Base-by-base conservation (phyloP, 1,139 yeast species). In the Taiozyma sp. region DNA sequence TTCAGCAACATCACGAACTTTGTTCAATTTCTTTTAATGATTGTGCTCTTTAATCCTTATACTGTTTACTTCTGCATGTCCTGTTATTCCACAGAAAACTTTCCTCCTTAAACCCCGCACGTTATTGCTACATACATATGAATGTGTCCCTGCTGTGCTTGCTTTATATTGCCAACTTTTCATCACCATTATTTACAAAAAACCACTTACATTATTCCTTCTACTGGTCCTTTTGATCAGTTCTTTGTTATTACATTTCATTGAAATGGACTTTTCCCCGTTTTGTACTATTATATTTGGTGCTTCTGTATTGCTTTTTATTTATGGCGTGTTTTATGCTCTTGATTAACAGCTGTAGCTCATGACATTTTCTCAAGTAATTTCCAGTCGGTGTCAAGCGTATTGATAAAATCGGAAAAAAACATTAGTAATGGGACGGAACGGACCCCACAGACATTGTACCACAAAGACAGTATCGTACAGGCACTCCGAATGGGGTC, bases 211-310 rank as follows among this genome's bases (percentile, higher is more conserved):
- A 32, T 32, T 32, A 38, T 19, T 19, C 23, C 19, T 38, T 38
- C 41, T 19, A 13, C 14, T 38, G 23, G 24, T 19, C 24, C 13
- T 16, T 38, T 38, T 38, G 41, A 7, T 8, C 24, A n/a, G 36
- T 32, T 32, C 36, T n/a, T 58, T 63, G 48, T 64, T 64, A 16
- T 52, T 53, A 54, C 62, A 50, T 61, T 57, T 47, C 51, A 59
- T 43, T 60, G 61, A 56, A 65, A 57, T 67, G 53, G 57, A 65
- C 8, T 90, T 56, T 74, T 78, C 54, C 79, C 79, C 81, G 24
- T 22, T 27, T 38, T 38, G 41, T 38, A 38, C 41, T 38, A 38
- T 22, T 38, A 22, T 38, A 38, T 19, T 38, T 38, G 41, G 14
- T 38, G 23, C 41, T 38, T 38, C 19, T 19, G 23, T 38, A 32